Conservation (phyloP, 2,329 filamentous ascomycete genomes). For the Xylariales sp. region DNA sequence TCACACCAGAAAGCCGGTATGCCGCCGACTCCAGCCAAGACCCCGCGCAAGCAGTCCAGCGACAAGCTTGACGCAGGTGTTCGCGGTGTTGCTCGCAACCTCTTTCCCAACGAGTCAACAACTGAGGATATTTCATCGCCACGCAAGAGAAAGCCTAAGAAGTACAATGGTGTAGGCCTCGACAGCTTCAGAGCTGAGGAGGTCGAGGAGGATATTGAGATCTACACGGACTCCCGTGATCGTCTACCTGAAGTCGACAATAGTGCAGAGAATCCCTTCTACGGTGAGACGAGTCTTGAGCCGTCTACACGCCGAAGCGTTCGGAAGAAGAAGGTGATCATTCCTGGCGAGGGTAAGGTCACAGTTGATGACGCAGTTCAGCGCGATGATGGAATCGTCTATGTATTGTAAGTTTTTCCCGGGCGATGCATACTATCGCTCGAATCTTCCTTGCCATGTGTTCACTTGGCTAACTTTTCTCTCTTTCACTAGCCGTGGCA, state of each 20-base stretch:
- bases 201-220: slow-evolving; percentile 58
- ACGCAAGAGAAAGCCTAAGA: slow-evolving; percentile 53
- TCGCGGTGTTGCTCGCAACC: slow-evolving; percentile 52
- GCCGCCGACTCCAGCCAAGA: slow-evolving; percentile 76
- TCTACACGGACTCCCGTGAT: slow-evolving; percentile 79
- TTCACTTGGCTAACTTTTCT: slow-evolving; percentile 13
- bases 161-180: slow-evolving; percentile 49
- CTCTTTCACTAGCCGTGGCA: slow-evolving; percentile 72
- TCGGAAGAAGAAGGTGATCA: slow-evolving; percentile 43
- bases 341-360: slow-evolving; percentile 54
- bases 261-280: slow-evolving; percentile 70
- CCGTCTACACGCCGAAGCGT: slow-evolving; percentile 48
- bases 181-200: slow-evolving; percentile 56
- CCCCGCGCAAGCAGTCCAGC: slow-evolving; percentile 60
- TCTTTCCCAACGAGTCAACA: slow-evolving; percentile 53
- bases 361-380: slow-evolving; percentile 58
- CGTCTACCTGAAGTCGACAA: slow-evolving; percentile 64
- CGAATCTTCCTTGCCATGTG: slow-evolving; percentile 12
- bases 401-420: slow-evolving; percentile 66
- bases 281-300: slow-evolving; percentile 40
- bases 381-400: slow-evolving; percentile 70
- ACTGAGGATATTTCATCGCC: slow-evolving; percentile 52
- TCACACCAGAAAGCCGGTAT: too few species aligned
- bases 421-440: slow-evolving; percentile 2
- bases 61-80: slow-evolving; percentile 47